Conservation (phyloP, 2,329 filamentous ascomycete genomes). For the Metarhizium humberi region DNA sequence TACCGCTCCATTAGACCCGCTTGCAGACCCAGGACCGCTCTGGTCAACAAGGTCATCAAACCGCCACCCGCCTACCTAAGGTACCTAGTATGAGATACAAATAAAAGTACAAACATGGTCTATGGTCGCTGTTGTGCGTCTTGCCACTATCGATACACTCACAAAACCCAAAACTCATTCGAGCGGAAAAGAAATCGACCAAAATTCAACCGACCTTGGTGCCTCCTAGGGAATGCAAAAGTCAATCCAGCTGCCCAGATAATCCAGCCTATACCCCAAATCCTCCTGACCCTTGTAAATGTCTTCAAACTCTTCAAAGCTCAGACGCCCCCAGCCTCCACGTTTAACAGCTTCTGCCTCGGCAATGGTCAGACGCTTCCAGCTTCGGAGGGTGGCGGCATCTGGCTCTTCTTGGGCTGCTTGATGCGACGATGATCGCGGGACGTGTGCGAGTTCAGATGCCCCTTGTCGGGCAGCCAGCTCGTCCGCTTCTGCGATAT, state of each 20-base stretch:
- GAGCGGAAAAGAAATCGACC: background rate
- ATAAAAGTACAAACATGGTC: background rate
- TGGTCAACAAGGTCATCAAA: background rate
- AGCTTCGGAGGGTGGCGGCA: conserved; percentile 30
- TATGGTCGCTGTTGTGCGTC: background rate
- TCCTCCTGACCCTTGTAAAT: conserved; percentile 62
- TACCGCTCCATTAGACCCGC: too few relatives aligned
- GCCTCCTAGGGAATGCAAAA: conserved; percentile 52
- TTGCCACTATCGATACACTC: background rate
- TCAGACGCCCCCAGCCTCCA: conserved; percentile 73
- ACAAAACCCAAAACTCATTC: background rate
- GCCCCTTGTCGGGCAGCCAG: background rate
- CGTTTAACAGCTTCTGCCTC: conserved; percentile 60
- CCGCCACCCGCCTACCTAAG: background rate
- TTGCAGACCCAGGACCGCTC: too few relatives aligned
- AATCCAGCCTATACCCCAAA: conserved; percentile 57
- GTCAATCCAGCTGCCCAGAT: conserved; percentile 88
- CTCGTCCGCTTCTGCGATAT: conserved; percentile 14
- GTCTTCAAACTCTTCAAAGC: conserved; percentile 68
- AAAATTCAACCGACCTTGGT: too few relatives aligned
- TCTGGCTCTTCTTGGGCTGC: conserved; percentile 13
- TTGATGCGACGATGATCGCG: background rate
- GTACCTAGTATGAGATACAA: background rate
- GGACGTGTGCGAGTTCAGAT: background rate
- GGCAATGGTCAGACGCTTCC: conserved; percentile 50